These are phyloP conservation scores for Ascochyta pisi DNA, from an alignment of 2,329 filamentous ascomycete species.

Conservation along the genomic window DNA sequence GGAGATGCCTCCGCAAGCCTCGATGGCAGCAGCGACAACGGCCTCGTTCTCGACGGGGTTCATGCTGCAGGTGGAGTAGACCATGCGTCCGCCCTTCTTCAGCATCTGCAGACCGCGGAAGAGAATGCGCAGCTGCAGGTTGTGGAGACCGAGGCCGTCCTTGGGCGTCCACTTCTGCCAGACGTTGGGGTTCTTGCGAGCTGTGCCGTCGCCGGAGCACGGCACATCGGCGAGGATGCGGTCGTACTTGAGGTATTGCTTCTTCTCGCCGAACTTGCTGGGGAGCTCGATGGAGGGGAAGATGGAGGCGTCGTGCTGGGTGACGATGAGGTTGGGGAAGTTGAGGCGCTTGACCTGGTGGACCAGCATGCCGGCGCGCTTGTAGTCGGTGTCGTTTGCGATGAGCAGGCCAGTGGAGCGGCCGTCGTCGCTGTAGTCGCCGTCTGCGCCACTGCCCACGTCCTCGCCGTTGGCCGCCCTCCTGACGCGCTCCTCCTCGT, in stretches of 20 bases:
- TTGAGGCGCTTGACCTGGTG: conserved; percentile 98
- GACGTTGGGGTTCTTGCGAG: conserved; percentile 89
- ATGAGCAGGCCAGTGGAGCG: conserved; percentile 90
- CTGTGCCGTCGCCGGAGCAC: conserved; percentile 93
- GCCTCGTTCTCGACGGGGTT: conserved; percentile 98
- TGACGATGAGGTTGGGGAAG: conserved; percentile 95
- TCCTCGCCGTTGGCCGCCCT: conserved; percentile 72
- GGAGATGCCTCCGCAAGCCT: conserved; percentile 80
- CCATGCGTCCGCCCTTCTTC: conserved; percentile 90
- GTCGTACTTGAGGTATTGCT: conserved; percentile 92
- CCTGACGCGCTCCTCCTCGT: conserved; percentile 85
- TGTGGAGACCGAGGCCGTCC: conserved; percentile 85
- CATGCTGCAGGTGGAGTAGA: conserved; percentile 99
- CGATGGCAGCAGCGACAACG: conserved; percentile 85
- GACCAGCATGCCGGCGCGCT: conserved; percentile 94
- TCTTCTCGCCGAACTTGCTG: conserved; percentile 60
- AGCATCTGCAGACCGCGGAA: conserved; percentile 94
- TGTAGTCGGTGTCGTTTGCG: conserved; percentile 96
- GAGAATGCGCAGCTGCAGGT: conserved; percentile 87
- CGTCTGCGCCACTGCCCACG: conserved; percentile 60
- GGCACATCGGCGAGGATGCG: conserved; percentile 95
- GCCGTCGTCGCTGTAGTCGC: conserved; percentile 75
- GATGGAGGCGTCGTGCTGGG: conserved; percentile 95
- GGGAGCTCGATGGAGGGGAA: conserved; percentile 92
- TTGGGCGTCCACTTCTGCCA: conserved; percentile 95